Evolutionary conservation across 1,284 basidiomycete species (phyloP), one percentile per base, ranked within the genome.

Genomic region (Gyrodon tennesseensis): DNA sequence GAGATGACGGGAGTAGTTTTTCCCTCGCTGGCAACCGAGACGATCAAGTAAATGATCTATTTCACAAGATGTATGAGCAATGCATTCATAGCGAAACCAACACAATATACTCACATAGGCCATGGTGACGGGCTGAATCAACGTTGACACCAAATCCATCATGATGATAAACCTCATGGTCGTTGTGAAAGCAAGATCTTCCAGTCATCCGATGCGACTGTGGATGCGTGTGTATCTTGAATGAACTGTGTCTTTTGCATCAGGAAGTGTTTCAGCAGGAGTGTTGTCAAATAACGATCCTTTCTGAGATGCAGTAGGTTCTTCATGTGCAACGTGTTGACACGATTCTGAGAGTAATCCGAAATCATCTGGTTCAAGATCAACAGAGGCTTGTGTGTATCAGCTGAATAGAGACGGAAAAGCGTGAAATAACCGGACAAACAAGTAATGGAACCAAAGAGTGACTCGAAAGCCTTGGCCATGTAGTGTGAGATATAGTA

Each of bases 381-480:
- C 75, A 96, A 84, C 46, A 96, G 80, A 0, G 93, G 93, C 76
- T 94, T 92, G 77, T 94, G 90, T 49, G 91, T 94, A 78, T 98
- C 95, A n/a, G 93, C 87, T 0, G 94, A 95, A 52, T 94, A 87
- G 31, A 98, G 84, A 58, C 94, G 91, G 80, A 96, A 97, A 70
- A 98, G 89, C 0, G 93, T 94, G 84, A 98, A 98, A 86, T 94
- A 97, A 82, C 92, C 95, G 37, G 96, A 96, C 71, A 99, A 83
- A 88, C 97, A 99, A 58, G 96, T 98, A 66, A 99, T 95, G 23
- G 94, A 96, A 59, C 96, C 96, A 75, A 99, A 99, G 12, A 99
- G 84, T 72, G 86, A 90, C 79, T 98, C 96, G 79, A 99, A 99
- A 0, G 97, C 95, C 78, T 99, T 99, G 58, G 96, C 92, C 81